Evolutionary conservation across 768 basidiomycete genomes (phyloP), one percentile per base, ranked within the genome.

Genomic region (Rubroboletus satanas): DNA sequence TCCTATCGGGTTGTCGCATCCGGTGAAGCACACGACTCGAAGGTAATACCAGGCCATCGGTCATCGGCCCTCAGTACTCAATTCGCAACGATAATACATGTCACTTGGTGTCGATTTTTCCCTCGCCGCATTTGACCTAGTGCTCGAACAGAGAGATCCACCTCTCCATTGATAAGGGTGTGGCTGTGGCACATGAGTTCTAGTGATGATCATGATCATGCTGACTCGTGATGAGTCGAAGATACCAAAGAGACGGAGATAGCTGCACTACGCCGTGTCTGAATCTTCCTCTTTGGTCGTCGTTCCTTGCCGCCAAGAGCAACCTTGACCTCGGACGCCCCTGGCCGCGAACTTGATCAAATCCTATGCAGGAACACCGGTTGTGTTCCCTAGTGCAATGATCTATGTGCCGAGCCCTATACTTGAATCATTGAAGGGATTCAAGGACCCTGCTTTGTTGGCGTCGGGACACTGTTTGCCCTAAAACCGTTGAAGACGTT

Each of bases 221-320:
- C 26, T 3, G 26, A 26, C 26, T 26, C 26, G 26, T 55, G 31
- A 63, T 50, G n/a, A n/a, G 32, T 66, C 62, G 37, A 68, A 62
- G 31, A 68, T 52, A 10, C 64, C 64, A 8, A 66, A 47, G 15
- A 66, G 56, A 39, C 58, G 62, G 31, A 26, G 26, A 26, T 26
- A 26, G 26, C 26, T 26, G 26, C 11, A 32, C 10, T 10, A 32
- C 10, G 62, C 59, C 48, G 46, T 62, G 41, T 68, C 62, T 48
- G 39, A 21, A 21, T 21, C 12, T 21, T 64, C 66, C n/a, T 57
- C 51, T 33, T 62, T 53, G 37, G 36, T 7, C 7, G 31, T 31
- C 12, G 12, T 14, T 33, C 33, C 5, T 32, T 32, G 31, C 5
- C 31, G 31, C 31, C 9, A 9, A 32, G 10, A 32, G 31, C 10